Percentiles rank a stretch among this genome's conserved stretches.
Evolutionary conservation across 805 yeast species (phyloP).

Genomic region (Barnettozyma wickerhamii): DNA sequence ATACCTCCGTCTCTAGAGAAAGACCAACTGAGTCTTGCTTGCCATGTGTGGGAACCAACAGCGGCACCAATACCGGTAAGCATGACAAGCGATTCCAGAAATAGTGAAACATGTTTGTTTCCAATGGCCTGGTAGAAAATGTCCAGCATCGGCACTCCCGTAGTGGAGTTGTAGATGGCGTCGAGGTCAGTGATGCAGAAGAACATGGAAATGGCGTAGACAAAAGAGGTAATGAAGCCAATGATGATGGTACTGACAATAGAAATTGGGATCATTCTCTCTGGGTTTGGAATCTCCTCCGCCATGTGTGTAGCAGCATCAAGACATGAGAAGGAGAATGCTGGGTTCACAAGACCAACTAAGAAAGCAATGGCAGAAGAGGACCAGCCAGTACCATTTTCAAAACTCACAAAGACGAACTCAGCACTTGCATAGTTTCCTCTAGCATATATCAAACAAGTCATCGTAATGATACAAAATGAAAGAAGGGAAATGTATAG

Average conservation of each 20-base stretch:
- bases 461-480: slow-evolving; percentile 46
- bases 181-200: slow-evolving; percentile 50
- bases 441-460: slow-evolving; percentile 45
- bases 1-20: slow-evolving; percentile 61
- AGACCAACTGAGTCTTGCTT: slow-evolving; percentile 62
- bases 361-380: slow-evolving; percentile 54
- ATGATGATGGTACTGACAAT: slow-evolving; percentile 57
- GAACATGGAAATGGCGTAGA: slow-evolving; percentile 49
- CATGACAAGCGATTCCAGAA: slow-evolving; percentile 43
- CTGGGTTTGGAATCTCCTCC: slow-evolving; percentile 55
- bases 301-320: slow-evolving; percentile 71
- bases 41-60: slow-evolving; percentile 62
- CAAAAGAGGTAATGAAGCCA: slow-evolving; percentile 54
- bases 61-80: slow-evolving; percentile 54
- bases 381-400: slow-evolving; percentile 57
- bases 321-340: slow-evolving; percentile 62
- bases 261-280: slow-evolving; percentile 51
- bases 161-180: slow-evolving; percentile 40
- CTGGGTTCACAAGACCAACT: slow-evolving; percentile 62
- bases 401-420: slow-evolving; percentile 48
- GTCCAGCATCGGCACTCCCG: slow-evolving; percentile 59
- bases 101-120: slow-evolving; percentile 49
- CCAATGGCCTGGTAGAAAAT: slow-evolving; percentile 54
- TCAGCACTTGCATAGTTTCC: slow-evolving; percentile 45
- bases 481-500: slow-evolving; percentile 48